A percentile compares a stretch with the other conserved stretches of the same genome.
phyloP scores from a whole-genome alignment of 768 basidiomycete genomes.

The Leccinellum albellum region DNA sequence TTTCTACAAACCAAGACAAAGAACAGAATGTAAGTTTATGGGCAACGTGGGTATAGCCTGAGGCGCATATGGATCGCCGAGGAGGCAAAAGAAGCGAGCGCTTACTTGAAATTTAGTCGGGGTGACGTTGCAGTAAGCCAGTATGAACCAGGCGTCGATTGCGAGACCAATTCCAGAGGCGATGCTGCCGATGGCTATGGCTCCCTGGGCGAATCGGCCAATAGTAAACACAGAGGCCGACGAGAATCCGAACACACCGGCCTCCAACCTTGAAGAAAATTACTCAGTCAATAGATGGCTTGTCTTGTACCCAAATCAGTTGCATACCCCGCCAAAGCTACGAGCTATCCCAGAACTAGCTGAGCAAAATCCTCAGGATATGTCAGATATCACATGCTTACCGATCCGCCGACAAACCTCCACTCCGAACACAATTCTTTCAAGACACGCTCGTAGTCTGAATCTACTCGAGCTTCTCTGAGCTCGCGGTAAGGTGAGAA shows the following conservation, averaged over 20 bases:
- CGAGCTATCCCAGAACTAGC: slow-evolving; percentile 38
- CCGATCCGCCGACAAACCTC: slow-evolving; percentile 61
- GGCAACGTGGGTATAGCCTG: not conserved
- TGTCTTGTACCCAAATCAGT: not conserved
- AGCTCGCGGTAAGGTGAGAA: slow-evolving; percentile 60
- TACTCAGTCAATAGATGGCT: not conserved
- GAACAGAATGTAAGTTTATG: not conserved
- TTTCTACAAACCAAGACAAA: slow-evolving; percentile 11
- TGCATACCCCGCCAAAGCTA: slow-evolving; percentile 56
- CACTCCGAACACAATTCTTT: slow-evolving; percentile 54
- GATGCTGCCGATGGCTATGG: slow-evolving; percentile 56
- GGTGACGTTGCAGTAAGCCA: slow-evolving; percentile 56
- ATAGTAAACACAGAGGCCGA: slow-evolving; percentile 50
- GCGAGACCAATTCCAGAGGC: slow-evolving; percentile 64
- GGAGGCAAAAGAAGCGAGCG: not conserved
- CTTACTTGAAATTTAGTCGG: slow-evolving; percentile 52
- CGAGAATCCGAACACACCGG: slow-evolving; percentile 63
- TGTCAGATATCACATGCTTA: slow-evolving; percentile 26
- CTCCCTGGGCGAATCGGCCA: slow-evolving; percentile 41
- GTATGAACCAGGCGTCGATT: slow-evolving; percentile 61
- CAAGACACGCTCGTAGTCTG: slow-evolving; percentile 50
- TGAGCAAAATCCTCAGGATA: not conserved
- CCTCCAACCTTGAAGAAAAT: slow-evolving; percentile 34
- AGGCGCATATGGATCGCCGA: not conserved
- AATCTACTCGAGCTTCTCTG: slow-evolving; percentile 35